Conservation (phyloP, 2,329 filamentous ascomycete species). For the Colletotrichum tropicale region DNA sequence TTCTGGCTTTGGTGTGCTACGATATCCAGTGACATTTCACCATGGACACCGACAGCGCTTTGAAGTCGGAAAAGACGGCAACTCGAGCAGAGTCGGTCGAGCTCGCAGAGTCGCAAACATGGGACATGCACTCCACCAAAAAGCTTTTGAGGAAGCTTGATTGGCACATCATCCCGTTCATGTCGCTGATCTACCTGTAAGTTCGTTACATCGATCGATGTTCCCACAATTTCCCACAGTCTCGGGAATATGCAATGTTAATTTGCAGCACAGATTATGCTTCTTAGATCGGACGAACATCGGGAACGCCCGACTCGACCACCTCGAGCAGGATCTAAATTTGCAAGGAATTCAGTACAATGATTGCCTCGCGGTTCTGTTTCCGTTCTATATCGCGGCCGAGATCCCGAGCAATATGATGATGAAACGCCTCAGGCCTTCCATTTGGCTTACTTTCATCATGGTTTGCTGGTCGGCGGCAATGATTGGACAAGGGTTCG, state of each 20-base stretch:
- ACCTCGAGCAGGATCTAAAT: constrained; percentile 17
- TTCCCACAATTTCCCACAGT: neutral
- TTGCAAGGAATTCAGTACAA: constrained; percentile 20
- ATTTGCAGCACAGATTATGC: constrained; percentile 35
- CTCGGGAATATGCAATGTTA: constrained; percentile 33
- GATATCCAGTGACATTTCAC: neutral
- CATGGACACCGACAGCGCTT: neutral
- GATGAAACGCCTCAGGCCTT: constrained; percentile 23
- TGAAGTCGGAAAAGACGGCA: constrained; percentile 3
- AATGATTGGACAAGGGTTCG: constrained; percentile 25
- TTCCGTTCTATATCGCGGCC: constrained; percentile 24
- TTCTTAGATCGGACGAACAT: constrained; percentile 22
- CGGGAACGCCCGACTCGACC: constrained; percentile 19
- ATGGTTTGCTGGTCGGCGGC: constrained; percentile 27
- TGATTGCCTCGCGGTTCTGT: constrained; percentile 25
- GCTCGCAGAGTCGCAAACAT: constrained; percentile 23
- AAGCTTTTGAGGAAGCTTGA: constrained; percentile 53
- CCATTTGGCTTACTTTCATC: constrained; percentile 24
- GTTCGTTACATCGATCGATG: constrained; percentile 6
- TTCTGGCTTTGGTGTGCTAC: neutral
- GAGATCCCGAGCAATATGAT: constrained; percentile 28
- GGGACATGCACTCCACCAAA: constrained; percentile 31
- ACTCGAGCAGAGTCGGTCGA: constrained; percentile 1
- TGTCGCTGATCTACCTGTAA: constrained; percentile 56
- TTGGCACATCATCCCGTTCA: constrained; percentile 56